Percentiles rank a stretch among this genome's conserved stretches.
phyloP scores from a whole-genome alignment of 345 rosid species.

The Aethionema arabicum region DNA sequence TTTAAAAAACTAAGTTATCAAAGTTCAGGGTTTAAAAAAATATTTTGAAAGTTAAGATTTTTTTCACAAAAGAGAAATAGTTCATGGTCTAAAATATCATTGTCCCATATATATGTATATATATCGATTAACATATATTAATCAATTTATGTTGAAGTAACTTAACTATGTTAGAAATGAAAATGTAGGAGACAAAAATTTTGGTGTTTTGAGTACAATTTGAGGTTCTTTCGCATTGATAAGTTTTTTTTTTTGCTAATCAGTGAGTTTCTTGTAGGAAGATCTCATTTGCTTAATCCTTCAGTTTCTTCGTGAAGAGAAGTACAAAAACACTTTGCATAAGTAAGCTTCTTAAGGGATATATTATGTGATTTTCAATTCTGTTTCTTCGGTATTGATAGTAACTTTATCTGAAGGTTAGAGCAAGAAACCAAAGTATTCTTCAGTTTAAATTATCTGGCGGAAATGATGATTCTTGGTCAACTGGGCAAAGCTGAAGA shows the following conservation, averaged over 20 bases:
- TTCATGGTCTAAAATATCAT: too few species aligned
- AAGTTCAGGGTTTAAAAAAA: too few species aligned
- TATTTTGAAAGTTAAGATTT: too few species aligned
- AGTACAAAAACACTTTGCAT: slow-evolving; percentile 40
- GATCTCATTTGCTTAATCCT: slow-evolving; percentile 42
- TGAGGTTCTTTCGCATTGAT: slow-evolving; percentile 5
- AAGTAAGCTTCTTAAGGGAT: slow-evolving; percentile 30
- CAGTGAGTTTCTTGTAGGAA: slow-evolving; percentile 39
- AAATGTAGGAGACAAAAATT: neutral
- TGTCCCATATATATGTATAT: too few species aligned
- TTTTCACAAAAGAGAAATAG: too few species aligned
- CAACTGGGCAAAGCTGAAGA: slow-evolving; percentile 62
- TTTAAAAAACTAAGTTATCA: too few species aligned
- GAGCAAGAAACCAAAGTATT: slow-evolving; percentile 65
- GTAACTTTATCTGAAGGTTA: slow-evolving; percentile 44
- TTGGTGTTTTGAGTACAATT: slow-evolving; percentile 6
- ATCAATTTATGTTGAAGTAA: neutral
- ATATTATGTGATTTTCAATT: neutral
- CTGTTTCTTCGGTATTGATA: slow-evolving; percentile 17
- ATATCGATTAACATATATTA: neutral
- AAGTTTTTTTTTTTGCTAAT: slow-evolving; percentile 26
- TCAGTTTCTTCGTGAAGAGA: slow-evolving; percentile 43
- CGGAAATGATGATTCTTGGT: slow-evolving; percentile 47
- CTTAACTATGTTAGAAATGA: neutral
- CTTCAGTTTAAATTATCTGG: slow-evolving; percentile 57